Base-by-base conservation (phyloP, 805 yeast species). In the Barnettozyma californica region DNA sequence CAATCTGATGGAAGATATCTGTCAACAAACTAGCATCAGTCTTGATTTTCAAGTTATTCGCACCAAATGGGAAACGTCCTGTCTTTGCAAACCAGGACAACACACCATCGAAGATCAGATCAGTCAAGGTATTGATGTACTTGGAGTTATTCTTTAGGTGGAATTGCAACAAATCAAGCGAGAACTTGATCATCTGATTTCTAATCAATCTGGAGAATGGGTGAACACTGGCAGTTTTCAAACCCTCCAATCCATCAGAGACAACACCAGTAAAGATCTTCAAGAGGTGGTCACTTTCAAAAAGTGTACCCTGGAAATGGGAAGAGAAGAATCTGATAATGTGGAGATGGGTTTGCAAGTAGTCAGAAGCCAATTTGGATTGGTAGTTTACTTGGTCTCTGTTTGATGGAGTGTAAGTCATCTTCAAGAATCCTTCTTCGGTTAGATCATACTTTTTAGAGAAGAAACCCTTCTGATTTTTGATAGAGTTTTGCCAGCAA, bases 371-470 rank as follows among this genome's bases (percentile, higher is more conserved):
- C 2, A 63, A 54, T 2, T 67, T 64, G 0, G 88, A 81, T 31
- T 70, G 67, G 51, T 76, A 78, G 46, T 77, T 77, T 8, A 83
- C 74, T 7, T 71, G 73, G 41, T 71, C 70, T 55, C 80, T 83
- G 66, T 85, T 83, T 41, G 95, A 82, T 10, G 99, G 97, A 1
- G 90, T 69, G 58, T 94, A 94, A 53, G 87, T 94, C 99, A 94
- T 94, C 45, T 73, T 75, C 53, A 78, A 68, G 63, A 73, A 83
- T 47, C 83, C 87, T 21, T 92, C 83, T 47, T 74, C 69, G 1
- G 57, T 59, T 7, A 79, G 62, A 62, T 90, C 95, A 53, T 68
- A 67, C 6, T 66, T 57, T 5, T 69, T 72, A 7, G 83, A 77
- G 63, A 78, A 91, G 10, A 92, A 63, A 4, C 98, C 97, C 37